phyloP scores from a whole-genome alignment of 768 basidiomycete genomes.

The Tulasnella sp. region DNA sequence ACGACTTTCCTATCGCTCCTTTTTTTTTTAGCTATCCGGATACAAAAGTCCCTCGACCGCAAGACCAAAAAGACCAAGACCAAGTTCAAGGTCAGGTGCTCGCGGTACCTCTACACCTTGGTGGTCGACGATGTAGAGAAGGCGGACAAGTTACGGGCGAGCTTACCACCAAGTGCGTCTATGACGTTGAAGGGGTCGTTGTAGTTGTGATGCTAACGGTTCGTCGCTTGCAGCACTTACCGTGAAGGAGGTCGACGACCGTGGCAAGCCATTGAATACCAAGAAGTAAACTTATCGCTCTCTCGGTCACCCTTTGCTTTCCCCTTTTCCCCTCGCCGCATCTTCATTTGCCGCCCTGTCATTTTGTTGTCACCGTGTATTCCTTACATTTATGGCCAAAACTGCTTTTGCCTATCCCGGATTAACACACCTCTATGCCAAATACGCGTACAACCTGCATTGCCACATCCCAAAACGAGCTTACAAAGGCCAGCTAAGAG shows the following conservation, averaged over 20 bases:
- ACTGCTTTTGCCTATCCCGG: neutral
- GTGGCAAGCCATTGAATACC: neutral
- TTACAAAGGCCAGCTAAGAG: neutral
- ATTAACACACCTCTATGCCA: neutral
- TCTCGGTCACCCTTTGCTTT: neutral
- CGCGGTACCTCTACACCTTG: slow-evolving; percentile 95
- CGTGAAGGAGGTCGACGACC: slow-evolving; percentile 1
- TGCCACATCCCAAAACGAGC: too few species aligned
- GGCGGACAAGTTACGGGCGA: slow-evolving; percentile 95
- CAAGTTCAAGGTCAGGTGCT: slow-evolving; percentile 99
- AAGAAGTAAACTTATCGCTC: neutral
- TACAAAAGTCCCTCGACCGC: slow-evolving; percentile 84
- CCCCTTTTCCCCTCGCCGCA: neutral
- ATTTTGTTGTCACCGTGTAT: neutral
- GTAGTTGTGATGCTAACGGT: neutral
- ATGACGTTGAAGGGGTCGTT: neutral
- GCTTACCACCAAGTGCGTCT: slow-evolving; percentile 81
- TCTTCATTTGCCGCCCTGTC: neutral
- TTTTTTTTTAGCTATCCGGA: slow-evolving; percentile 69
- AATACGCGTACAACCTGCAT: neutral
- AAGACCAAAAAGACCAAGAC: slow-evolving; percentile 57
- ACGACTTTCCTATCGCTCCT: slow-evolving; percentile 3
- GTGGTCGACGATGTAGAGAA: slow-evolving; percentile 93
- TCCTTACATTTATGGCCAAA: neutral
- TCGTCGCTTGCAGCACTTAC: neutral